Evolutionary conservation across 441 rosid species (phyloP), one percentile per base, ranked within the genome.

Genomic region (Populus trichocarpa): DNA sequence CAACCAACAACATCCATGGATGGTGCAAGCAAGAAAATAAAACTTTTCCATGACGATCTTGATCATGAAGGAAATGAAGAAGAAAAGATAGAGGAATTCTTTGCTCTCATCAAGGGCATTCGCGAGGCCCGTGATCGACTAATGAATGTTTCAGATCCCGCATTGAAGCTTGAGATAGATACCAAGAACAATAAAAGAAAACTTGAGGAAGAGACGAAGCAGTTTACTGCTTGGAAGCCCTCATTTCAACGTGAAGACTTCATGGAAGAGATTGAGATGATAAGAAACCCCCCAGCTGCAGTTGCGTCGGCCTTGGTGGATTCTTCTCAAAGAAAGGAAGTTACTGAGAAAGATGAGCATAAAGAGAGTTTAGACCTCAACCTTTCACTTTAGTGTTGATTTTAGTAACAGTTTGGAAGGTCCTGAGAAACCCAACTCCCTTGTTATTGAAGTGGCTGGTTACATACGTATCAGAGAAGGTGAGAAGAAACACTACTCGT

Each of bases 191-290:
- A 22, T 14, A 81, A 74, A 53, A 76, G 26, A 42, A 80, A 64
- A 61, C 26, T 63, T 1, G 82, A 69, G 4, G 74, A 77, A 42
- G 75, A 73, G 3, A 35, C 13, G 10, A 13, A 28, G 75, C 33
- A 50, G 5, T 69, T 75, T 75, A 40, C 66, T 35, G 83, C 23
- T 28, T 81, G 89, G 86, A 78, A 78, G 66, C 88, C 85, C 0
- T 63, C 83, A 30, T 87, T 87, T 77, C 83, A 64, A 67, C 79
- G 14, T 46, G 88, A 87, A 75, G 88, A 87, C 71, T 87, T 87
- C 71, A 20, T 80, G 38, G 79, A 25, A 12, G 82, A 76, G 18
- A 36, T 14, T 57, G n/a, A 1, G 26, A 2, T 32, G 50, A 14
- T 66, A 8, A 73, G 32, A 25, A 72, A 40, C 53, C 67, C 20